Evolutionary conservation across 73 alveolate genomes (phyloP), one percentile per base, ranked within the genome.

Genomic region (Breviolum minutum): DNA sequence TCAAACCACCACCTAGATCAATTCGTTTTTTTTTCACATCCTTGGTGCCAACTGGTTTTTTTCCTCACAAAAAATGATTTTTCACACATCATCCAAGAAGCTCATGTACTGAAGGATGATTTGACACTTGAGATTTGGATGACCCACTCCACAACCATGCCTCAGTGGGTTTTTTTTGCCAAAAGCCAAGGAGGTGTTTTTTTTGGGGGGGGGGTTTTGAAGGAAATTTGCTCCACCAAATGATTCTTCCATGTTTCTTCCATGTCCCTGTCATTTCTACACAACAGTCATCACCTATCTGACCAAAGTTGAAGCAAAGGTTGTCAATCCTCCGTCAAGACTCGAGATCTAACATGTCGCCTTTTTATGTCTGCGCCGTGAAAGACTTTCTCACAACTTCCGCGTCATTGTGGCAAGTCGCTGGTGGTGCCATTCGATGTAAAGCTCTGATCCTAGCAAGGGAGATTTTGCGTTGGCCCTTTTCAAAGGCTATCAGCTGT

Each of bases 101-200:
- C 97, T 91, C 98, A 92, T 92, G 79, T 92, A 92, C 73, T 92
- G 98, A 63, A 92, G 64, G 80, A 92, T 32, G 17, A 92, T 92
- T 62, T 92, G 98, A 68, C 98, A 92, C 77, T 27, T 73, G 66
- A 92, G 29, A 84, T 92, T 92, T 9, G 98, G 98, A 62, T 92
- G 98, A 54, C 98, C 98, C 5, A 92, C 98, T 80, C 98, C 98
- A 60, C 98, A 92, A 5, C 98, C 98, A 27, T 92, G 98, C 96
- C 96, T 90, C 77, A 24, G 66, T 13, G 63, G 14, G 11, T 5
- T 76, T 40, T 40, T 40, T 40, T 40, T 40, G 54, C 54, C 54
- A 40, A 40, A 40, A 40, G 54, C 54, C 54, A 3, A 0, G 54
- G 54, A 40, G 54, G 0, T 40, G 54, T 40, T 40, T 40, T n/a